Evolutionary conservation across 805 yeast species (phyloP).

Genomic region (Pichia membranifaciens): DNA sequence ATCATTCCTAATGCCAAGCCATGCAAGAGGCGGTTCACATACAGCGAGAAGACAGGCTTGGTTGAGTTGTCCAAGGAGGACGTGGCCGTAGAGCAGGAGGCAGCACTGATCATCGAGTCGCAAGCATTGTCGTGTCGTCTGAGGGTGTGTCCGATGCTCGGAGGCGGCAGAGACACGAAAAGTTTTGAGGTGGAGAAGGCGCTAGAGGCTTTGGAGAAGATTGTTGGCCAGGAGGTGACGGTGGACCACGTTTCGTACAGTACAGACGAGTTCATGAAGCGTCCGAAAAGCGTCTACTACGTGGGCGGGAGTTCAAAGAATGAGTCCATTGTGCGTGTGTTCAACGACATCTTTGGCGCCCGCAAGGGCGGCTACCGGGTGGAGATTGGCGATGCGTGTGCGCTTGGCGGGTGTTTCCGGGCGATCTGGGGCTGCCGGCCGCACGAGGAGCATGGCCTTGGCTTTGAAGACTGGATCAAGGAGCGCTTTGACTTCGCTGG

Average conservation of each 20-base stretch:
- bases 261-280: constrained; percentile 37
- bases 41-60: constrained; percentile 27
- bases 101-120: constrained; percentile 71
- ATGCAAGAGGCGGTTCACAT: constrained; percentile 49
- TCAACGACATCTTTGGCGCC: constrained; percentile 68
- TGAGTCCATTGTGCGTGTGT: constrained; percentile 56
- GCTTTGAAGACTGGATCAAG: constrained; percentile 42
- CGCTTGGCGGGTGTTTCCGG: constrained; percentile 83
- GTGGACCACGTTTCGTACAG: constrained; percentile 45
- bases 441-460: constrained; percentile 5
- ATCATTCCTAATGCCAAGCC: constrained; percentile 78
- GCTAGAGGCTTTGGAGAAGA: neutral
- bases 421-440: constrained; percentile 54
- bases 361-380: constrained; percentile 59
- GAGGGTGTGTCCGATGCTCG: constrained; percentile 70
- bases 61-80: constrained; percentile 28
- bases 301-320: constrained; percentile 89
- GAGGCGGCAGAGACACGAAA: no score
- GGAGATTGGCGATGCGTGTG: constrained; percentile 85
- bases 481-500: constrained; percentile 44
- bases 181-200: constrained; percentile 3
- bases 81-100: constrained; percentile 60
- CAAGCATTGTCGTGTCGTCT: constrained; percentile 82
- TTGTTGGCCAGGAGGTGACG: constrained; percentile 19
- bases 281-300: constrained; percentile 67